Base-by-base conservation (phyloP, 73 alveolate species). In the Effrenium voratum region DNA sequence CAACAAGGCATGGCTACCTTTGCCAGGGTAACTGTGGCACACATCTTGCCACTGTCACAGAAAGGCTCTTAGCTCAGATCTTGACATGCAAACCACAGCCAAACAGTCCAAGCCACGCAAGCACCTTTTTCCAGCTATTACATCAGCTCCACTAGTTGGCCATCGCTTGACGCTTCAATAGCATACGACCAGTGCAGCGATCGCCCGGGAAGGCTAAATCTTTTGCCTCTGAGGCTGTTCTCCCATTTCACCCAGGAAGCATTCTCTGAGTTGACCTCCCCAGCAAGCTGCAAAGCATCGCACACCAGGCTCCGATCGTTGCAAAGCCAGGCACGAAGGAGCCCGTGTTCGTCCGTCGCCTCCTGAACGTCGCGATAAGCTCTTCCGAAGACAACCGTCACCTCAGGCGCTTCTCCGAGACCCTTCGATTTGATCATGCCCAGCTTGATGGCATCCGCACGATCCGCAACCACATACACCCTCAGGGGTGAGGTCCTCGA, bases 151-250 rank as follows among this genome's bases (percentile, higher is more conserved):
- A 3, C 34, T 57, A 90, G 41, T 4, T 90, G 59, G 24, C 87
- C 97, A 36, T 90, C 88, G 38, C 34, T 2, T 8, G 73, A 19
- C 72, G 68, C 76, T 6, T 70, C 87, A 38, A 90, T 50, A 0
- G 73, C 76, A 44, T 90, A 90, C n/a, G 97, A 90, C 97, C 97
- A 90, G 28, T 90, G 97, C 50, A 90, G 41, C 1, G 97, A 90
- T 52, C 87, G 8, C 34, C 97, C 97, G 16, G 97, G 97, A 13
- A 45, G 47, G 12, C 24, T 15, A 32, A 60, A 55, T 30, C 34
- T 26, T 30, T 16, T 41, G 0, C 73, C 38, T 3, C 16, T 30
- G 2, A 2, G 0, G 80, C 36, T 6, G 1, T 41, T 6, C 4
- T 40, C 32, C 94, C 94, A 63, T 19, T 63, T 63, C 2, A 50